Base-by-base conservation (phyloP, 2,329 filamentous ascomycete genomes). In the Cryoendolithus antarcticus region DNA sequence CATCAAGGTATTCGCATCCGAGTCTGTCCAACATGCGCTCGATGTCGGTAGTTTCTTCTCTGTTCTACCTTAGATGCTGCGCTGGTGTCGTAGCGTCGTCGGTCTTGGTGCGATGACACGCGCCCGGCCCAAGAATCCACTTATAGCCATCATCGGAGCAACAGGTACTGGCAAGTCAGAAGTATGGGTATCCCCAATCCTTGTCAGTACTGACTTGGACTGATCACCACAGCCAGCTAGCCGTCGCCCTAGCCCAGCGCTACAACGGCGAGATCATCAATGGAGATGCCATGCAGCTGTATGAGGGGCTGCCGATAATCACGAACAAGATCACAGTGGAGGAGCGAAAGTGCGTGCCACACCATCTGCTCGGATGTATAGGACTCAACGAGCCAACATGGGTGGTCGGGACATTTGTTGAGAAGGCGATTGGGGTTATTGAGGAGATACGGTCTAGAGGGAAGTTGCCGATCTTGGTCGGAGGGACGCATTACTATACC, bases 271-370 rank as follows among this genome's bases (percentile, higher is more conserved):
- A 98, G 61, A 75, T 98, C 38, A 86, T 98, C 64, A 98, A 98
- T 57, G 85, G 85, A 34, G 91, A 98, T 68, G 91, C 91, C 30
- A 94, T 98, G 86, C 91, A 98, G 59, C 78, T 98, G 64, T 98
- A 98, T 60, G 73, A 75, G 38, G 91, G 91, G 2, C 67, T 98
- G 32, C 86, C 91, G 4, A 80, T 96, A 47, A 89, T 96, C 50
- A 98, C 91, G 19, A 98, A 98, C 61, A 93, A 96, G 58, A 82
- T 96, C 42, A 75, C 83, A 0, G 38, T 56, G 1, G 70, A 77
- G 12, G 89, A 96, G 58, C 79, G 78, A 53, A 74, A 80, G 44
- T 84, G 81, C 7, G 70, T 98, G 8, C 81, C 82, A 3, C 91
- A 98, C 57, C 89, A 98, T 60, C 67, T 98, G 3, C 72, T 98